Evolutionary conservation across 345 rosid genomes (phyloP).

Genomic region (Ricinus communis): DNA sequence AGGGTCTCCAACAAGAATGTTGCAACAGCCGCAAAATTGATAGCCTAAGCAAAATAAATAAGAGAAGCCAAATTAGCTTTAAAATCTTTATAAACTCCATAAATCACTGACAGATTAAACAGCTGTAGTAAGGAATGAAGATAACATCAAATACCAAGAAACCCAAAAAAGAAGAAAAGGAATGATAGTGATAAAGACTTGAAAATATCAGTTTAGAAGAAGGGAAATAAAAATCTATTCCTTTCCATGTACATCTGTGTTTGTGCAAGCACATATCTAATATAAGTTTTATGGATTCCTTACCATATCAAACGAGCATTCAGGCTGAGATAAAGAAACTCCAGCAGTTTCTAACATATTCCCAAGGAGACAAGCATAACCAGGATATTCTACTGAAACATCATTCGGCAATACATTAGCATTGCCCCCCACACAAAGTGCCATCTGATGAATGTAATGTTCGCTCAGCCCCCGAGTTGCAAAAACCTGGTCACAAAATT

Average conservation of each 20-base stretch:
- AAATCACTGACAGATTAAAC: not conserved
- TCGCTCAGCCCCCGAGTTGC: conserved; percentile 60
- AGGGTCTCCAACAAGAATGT: conserved; percentile 77
- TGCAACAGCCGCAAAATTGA: conserved; percentile 71
- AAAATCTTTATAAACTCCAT: not conserved
- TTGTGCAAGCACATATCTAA: not conserved
- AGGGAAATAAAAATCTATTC: not conserved
- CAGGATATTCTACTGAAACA: conserved; percentile 59
- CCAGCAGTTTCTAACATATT: conserved; percentile 81
- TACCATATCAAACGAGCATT: conserved; percentile 85
- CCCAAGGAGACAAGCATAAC: conserved; percentile 90
- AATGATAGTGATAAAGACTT: too few species aligned
- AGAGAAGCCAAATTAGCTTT: conserved; percentile 19
- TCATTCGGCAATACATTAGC: conserved; percentile 62
- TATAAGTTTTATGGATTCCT: not conserved
- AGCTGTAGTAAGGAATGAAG: not conserved
- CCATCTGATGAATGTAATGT: conserved; percentile 77
- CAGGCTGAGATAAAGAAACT: conserved; percentile 70
- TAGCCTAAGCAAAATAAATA: conserved; percentile 50
- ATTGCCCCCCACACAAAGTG: conserved; percentile 57
- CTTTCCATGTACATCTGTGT: not conserved
- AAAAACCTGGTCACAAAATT: conserved; percentile 56
- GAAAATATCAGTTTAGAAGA: not conserved
- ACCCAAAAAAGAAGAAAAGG: not conserved
- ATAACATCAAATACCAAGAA: not conserved